Evolutionary conservation across 805 yeast genomes (phyloP), one percentile per base, ranked within the genome.

Genomic region (Candida orba): DNA sequence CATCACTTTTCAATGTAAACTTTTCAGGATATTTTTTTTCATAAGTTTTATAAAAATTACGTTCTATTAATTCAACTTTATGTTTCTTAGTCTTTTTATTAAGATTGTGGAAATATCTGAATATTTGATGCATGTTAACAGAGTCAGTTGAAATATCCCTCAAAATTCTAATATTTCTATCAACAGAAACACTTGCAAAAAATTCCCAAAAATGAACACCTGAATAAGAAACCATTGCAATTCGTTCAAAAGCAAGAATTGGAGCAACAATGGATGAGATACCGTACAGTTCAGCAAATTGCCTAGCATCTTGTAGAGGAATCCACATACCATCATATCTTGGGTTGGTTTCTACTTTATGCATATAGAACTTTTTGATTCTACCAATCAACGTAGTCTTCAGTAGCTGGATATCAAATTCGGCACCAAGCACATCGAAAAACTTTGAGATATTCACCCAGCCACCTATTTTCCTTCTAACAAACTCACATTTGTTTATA

Each of bases 101-200:
- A 12, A 27, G 13, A 27, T 49, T 49, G 18, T 45, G 46, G 34
- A 51, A 53, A 4, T 53, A 38, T 13, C 40, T 40, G 34, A 58
- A 59, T 0, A 60, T 32, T 29, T 53, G 61, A 29, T 52, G 53
- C 44, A 60, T 50, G 35, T 59, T 58, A 24, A 59, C 31, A 15
- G 37, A 47, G 5, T 36, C 37, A 15, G 42, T 37, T 13, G 38
- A 39, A 4, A 38, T 46, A 30, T 53, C 57, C 44, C 63, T 49
- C 35, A 60, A 42, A 3, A 60, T 45, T 18, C 64, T 47, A 15
- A 60, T 45, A n/a, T 46, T 46, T 15, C 41, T 37, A 27, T 52
- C 52, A 7, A 44, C 41, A 22, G 43, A 39, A 8, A 49, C 25
- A 30, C 45, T 41, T 1, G 51, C 55, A 42, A 59, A 58, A 43